Evolutionary conservation across 2,329 filamentous ascomycete genomes (phyloP).

Genomic region (Trichoderma sp.): DNA sequence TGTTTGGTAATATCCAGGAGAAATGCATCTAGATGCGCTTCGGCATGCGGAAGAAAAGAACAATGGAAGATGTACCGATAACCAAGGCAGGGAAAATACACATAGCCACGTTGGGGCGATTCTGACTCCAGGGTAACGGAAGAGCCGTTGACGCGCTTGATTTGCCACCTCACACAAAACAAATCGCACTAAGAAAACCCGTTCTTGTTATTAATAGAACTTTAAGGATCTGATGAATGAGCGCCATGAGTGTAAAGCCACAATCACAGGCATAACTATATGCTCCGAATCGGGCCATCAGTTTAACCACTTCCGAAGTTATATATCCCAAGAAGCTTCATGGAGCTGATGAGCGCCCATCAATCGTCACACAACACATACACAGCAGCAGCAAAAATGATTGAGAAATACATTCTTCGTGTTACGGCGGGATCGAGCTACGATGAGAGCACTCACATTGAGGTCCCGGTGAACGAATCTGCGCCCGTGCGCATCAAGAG

Average conservation of each 20-base stretch:
- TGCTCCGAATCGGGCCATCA: slow-evolving; percentile 9
- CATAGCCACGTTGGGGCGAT: neutral
- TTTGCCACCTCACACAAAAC: neutral
- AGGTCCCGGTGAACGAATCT: slow-evolving; percentile 72
- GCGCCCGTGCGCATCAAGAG: slow-evolving; percentile 61
- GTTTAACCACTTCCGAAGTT: slow-evolving; percentile 15
- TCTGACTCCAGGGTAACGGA: neutral
- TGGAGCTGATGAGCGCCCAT: neutral
- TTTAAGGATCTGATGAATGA: slow-evolving; percentile 11
- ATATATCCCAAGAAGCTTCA: neutral
- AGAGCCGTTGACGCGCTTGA: neutral
- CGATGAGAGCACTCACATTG: slow-evolving; percentile 66
- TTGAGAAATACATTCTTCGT: slow-evolving; percentile 72
- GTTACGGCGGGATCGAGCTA: slow-evolving; percentile 81
- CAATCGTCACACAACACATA: neutral
- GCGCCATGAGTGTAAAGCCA: slow-evolving; percentile 8
- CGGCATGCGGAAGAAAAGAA: neutral
- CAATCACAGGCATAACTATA: slow-evolving; percentile 10
- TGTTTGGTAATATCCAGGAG: neutral
- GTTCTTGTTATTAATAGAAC: slow-evolving; percentile 7
- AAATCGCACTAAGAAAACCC: slow-evolving; percentile 1
- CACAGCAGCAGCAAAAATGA: slow-evolving; percentile 40
- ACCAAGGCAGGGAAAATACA: neutral
- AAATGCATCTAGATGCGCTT: neutral
- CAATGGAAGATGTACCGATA: neutral